Percentiles rank a stretch among this genome's conserved stretches.
phyloP scores from a whole-genome alignment of 345 rosid species.

The Arabis hirsuta region DNA sequence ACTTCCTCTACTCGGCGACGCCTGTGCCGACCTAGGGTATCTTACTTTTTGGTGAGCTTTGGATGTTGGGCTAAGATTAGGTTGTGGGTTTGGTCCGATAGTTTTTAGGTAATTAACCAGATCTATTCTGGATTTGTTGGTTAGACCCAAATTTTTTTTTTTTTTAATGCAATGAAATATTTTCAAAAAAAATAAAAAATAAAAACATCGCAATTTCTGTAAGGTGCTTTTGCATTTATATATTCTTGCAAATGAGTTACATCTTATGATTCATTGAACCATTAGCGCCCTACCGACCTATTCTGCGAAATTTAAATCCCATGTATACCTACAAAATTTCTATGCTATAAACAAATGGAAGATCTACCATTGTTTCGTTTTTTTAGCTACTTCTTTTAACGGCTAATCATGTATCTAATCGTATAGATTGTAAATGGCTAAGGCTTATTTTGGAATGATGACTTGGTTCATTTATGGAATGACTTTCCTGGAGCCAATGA shows the following conservation, averaged over 20 bases:
- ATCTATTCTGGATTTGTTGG: too few relatives aligned
- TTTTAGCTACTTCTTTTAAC: neutral
- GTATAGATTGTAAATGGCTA: slow-evolving; percentile 32
- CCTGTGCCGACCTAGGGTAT: too few relatives aligned
- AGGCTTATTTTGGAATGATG: slow-evolving; percentile 32
- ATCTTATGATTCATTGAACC: slow-evolving; percentile 4
- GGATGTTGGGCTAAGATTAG: too few relatives aligned
- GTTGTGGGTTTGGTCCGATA: too few relatives aligned
- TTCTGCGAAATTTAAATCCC: neutral
- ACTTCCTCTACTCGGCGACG: too few relatives aligned
- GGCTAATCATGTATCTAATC: neutral
- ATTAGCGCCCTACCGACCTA: neutral
- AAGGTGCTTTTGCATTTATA: slow-evolving; percentile 3
- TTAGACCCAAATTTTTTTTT: too few relatives aligned
- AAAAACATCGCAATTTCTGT: slow-evolving; percentile 4
- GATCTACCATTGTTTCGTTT: neutral
- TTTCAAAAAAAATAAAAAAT: too few relatives aligned
- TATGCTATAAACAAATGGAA: neutral
- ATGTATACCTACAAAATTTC: neutral
- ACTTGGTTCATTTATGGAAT: slow-evolving; percentile 34
- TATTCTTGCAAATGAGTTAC: neutral
- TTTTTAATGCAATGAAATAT: too few relatives aligned
- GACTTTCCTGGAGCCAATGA: slow-evolving; percentile 36
- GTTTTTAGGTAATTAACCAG: too few relatives aligned
- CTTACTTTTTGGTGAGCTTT: too few relatives aligned